Evolutionary conservation across 116 monocot genomes (phyloP), one percentile per base, ranked within the genome.

Genomic region (Zostera marina): DNA sequence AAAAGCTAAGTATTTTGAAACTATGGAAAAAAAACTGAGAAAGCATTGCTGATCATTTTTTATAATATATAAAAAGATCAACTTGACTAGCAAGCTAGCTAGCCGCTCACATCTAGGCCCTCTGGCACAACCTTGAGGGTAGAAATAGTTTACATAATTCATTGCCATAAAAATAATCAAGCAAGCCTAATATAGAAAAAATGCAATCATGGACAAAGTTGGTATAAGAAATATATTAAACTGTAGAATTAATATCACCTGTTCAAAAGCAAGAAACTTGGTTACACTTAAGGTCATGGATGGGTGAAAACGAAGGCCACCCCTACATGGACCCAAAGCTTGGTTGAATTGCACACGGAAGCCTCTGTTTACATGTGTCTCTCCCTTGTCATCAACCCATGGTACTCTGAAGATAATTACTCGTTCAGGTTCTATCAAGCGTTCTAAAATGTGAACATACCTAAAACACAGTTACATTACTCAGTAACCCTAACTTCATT

Each of bases 261-360:
- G 98, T 49, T 98, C 90, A 70, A 98, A 98, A 63, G 75, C 98
- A 44, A 98, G 71, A 74, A 90, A 98, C 56, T 98, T 98, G 54
- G 98, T 85, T 62, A 83, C 59, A 59, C 98, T 81, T 43, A 90
- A 75, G 58, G 74, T 98, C 98, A 98, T 98, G 6, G 79, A 65
- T 47, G 90, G 86, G 65, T 89, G 86, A 71, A 98, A 98, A 68
- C 98, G 90, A 73, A 98, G 86, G 41, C 91, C 91, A 57, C 98
- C 98, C 52, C 98, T 85, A 56, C 83, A 90, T 56, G 98, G 98
- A 48, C 98, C 98, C 72, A 98, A 66, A 15, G 70, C 81, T 56
- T 98, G 90, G 58, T 83, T 98, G 66, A 98, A 98, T 59, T 86
- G 86, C 54, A 98, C 91, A 60, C 98, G 85, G 47, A 90, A 98